Conservation (phyloP, 192 early-diverging fungal genomes). For the Kappamyces sp. region DNA sequence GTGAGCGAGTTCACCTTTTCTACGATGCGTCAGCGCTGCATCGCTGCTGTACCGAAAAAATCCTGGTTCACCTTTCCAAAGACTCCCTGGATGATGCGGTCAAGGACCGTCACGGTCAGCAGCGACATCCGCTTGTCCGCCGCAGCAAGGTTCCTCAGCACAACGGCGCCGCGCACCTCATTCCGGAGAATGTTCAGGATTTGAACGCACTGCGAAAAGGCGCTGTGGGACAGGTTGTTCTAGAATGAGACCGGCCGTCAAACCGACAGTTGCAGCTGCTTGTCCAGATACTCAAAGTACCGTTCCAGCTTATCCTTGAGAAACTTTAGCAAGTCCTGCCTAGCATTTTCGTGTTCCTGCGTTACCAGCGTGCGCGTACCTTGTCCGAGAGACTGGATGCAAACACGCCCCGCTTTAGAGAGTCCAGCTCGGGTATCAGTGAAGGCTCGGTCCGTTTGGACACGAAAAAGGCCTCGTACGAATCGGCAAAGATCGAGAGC, state of each 20-base stretch:
- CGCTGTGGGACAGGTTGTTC: conserved; percentile 29
- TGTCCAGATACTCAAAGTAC: conserved; percentile 38
- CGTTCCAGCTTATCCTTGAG: conserved; percentile 32
- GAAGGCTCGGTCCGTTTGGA: not conserved
- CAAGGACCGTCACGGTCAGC: conserved; percentile 25
- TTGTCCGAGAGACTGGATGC: not conserved
- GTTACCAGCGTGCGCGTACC: conserved; percentile 1
- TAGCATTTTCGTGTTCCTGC: conserved; percentile 17
- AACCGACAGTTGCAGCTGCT: conserved; percentile 47
- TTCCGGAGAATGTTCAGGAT: conserved; percentile 28
- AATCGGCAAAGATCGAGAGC: conserved; percentile 2
- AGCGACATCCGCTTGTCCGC: conserved; percentile 24
- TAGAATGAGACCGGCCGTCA: conserved; percentile 15
- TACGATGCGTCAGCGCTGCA: not conserved
- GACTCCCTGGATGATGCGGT: conserved; percentile 25
- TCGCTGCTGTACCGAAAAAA: conserved; percentile 24
- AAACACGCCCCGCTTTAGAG: conserved; percentile 1
- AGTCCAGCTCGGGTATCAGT: not conserved
- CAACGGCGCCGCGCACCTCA: conserved; percentile 20
- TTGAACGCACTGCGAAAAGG: conserved; percentile 29
- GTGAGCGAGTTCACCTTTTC: conserved; percentile 8
- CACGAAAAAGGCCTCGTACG: conserved; percentile 6
- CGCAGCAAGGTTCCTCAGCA: conserved; percentile 13
- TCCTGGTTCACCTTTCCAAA: conserved; percentile 32
- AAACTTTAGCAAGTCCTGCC: conserved; percentile 26